phyloP scores from a whole-genome alignment of 331 rosid species.

The Prunus yedoensis region DNA sequence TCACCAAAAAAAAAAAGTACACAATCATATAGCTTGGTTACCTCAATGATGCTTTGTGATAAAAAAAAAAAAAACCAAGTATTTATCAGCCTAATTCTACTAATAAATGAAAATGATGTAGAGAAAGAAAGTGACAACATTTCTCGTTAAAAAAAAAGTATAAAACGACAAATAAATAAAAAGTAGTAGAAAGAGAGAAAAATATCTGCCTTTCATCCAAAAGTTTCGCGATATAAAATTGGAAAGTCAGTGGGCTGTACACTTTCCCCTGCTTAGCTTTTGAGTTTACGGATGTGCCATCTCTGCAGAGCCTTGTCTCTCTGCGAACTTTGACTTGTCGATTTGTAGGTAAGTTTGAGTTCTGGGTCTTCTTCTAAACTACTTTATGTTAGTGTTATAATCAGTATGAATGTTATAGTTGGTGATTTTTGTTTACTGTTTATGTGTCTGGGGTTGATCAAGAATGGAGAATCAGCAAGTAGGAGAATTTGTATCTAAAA shows the following conservation, averaged over 20 bases:
- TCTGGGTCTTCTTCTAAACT: not conserved
- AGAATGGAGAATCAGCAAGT: not conserved
- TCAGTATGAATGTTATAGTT: not conserved
- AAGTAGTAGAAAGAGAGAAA: not conserved
- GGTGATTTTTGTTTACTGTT: not conserved
- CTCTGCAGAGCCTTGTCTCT: not conserved
- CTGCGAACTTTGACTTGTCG: not conserved
- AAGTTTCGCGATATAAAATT: not conserved
- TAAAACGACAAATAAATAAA: no score
- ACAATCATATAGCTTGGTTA: no score
- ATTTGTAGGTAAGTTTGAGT: not conserved
- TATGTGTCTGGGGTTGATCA: not conserved
- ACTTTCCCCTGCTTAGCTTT: not conserved
- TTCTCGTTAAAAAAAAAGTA: no score
- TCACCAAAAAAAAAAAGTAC: no score
- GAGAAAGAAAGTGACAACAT: no score
- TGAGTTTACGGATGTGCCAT: not conserved
- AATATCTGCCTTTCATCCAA: not conserved
- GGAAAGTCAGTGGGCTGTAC: not conserved
- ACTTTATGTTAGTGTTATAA: not conserved
- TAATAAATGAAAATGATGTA: no score
- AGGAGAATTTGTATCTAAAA: not conserved
- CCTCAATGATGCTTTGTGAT: no score
- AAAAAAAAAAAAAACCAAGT: no score
- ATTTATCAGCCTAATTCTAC: no score